Conservation (phyloP, 129 eudicot species). For the Escallonia rubra region DNA sequence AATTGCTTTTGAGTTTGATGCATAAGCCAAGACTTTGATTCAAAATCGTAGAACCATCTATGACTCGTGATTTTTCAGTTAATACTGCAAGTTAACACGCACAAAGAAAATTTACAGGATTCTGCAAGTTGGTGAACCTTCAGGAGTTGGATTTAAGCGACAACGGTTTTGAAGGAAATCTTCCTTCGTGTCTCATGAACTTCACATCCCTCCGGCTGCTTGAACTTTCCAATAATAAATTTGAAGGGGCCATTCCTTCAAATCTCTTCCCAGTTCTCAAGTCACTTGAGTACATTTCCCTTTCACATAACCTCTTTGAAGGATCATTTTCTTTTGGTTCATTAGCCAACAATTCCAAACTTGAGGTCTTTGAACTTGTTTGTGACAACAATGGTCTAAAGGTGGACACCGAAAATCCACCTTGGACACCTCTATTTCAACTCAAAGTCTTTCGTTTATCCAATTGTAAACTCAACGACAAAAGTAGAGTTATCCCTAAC, state of each 20-base stretch:
- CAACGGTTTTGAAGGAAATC: not conserved
- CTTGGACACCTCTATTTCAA: slow-evolving; percentile 5
- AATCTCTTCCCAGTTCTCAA: not conserved
- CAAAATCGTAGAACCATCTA: too few relatives aligned
- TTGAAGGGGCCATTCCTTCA: not conserved
- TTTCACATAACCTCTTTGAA: slow-evolving; percentile 8
- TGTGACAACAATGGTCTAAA: not conserved
- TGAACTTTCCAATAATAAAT: not conserved
- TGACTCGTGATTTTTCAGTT: too few relatives aligned
- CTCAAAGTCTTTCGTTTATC: slow-evolving; percentile 2
- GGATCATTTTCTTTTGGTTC: slow-evolving; percentile 2
- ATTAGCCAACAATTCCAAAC: not conserved
- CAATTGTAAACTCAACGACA: not conserved
- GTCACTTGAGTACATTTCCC: slow-evolving; percentile 10
- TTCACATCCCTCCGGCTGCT: slow-evolving; percentile 13
- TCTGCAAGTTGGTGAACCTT: slow-evolving; percentile 8
- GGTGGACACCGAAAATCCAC: not conserved
- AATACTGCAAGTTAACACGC: too few relatives aligned
- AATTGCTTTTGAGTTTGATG: too few relatives aligned
- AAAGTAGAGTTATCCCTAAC: not conserved
- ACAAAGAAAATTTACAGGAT: too few relatives aligned
- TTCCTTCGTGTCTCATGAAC: slow-evolving; percentile 14
- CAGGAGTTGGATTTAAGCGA: not conserved
- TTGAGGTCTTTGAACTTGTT: slow-evolving; percentile 8
- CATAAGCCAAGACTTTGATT: too few relatives aligned